phyloP scores from a whole-genome alignment of 345 rosid species.

The Dipteronia dyeriana region DNA sequence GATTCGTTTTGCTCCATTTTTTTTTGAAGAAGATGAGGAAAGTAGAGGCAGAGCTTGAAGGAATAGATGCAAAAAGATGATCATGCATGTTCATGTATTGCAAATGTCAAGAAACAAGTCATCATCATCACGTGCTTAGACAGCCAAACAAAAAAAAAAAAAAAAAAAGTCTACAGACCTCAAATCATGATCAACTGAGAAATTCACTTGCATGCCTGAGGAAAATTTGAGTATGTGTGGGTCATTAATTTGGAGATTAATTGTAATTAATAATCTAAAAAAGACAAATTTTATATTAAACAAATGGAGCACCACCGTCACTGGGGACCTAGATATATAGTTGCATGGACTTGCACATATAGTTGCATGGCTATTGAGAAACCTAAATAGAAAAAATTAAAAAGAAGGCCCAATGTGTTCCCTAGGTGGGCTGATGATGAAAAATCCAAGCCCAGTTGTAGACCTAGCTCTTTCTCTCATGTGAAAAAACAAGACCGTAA shows the following conservation, averaged over 20 bases:
- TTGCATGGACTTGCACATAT: too few species aligned
- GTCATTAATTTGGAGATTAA: background rate
- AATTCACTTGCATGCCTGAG: background rate
- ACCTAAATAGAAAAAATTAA: too few species aligned
- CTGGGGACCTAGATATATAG: background rate
- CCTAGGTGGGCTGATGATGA: background rate
- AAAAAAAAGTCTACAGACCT: slow-evolving; percentile 17
- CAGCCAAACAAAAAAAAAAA: background rate
- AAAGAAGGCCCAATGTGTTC: background rate
- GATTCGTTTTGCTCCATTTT: slow-evolving; percentile 16
- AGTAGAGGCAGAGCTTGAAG: slow-evolving; percentile 15
- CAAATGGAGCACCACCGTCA: background rate
- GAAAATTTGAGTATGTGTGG: background rate
- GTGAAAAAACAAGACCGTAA: background rate
- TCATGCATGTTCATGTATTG: background rate
- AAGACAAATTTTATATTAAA: background rate
- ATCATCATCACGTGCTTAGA: slow-evolving; percentile 27
- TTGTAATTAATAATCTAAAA: background rate
- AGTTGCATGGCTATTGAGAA: too few species aligned
- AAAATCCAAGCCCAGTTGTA: background rate
- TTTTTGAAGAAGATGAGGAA: slow-evolving; percentile 1
- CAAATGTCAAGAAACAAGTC: slow-evolving; percentile 21
- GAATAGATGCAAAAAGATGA: slow-evolving; percentile 4
- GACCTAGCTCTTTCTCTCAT: too few species aligned
- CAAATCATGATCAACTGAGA: slow-evolving; percentile 18